Evolutionary conservation across 1,284 basidiomycete genomes (phyloP).

Genomic region (Tranzscheliella williamsii): DNA sequence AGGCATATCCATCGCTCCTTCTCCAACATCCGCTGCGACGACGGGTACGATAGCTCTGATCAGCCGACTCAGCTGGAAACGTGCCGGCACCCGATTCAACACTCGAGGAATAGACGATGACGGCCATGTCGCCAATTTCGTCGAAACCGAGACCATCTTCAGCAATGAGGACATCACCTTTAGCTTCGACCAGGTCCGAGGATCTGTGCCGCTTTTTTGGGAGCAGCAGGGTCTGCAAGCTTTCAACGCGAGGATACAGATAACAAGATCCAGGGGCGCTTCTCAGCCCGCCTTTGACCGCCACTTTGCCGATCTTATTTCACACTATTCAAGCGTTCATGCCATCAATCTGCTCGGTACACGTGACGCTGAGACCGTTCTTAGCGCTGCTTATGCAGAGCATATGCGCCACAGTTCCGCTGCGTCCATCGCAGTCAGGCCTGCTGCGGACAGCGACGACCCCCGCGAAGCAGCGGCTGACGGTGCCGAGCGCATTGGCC

Average conservation of each 20-base stretch:
- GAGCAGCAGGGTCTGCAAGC: conserved; percentile 84
- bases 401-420: conserved; percentile 45
- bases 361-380: conserved; percentile 79
- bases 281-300: conserved; percentile 94
- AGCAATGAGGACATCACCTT: conserved; percentile 80
- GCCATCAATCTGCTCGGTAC: conserved; percentile 58
- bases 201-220: conserved; percentile 85
- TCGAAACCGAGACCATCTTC: conserved; percentile 92
- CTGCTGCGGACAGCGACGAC: conserved; percentile 6
- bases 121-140: conserved; percentile 95
- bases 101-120: conserved; percentile 97
- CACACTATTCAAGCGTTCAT: conserved; percentile 51
- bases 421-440: conserved; percentile 26
- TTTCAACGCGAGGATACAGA: conserved; percentile 51
- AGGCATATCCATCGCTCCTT: neutral
- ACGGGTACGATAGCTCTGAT: conserved; percentile 73
- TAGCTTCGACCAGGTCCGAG: conserved; percentile 89
- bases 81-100: conserved; percentile 95
- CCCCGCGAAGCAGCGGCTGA: conserved; percentile 3
- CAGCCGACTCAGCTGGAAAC: conserved; percentile 84
- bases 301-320: conserved; percentile 77
- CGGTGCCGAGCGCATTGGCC: conserved; percentile 55
- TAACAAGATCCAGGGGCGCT: conserved; percentile 78
- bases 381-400: conserved; percentile 75
- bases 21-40: neutral